A percentile compares a stretch with the other conserved stretches of the same genome.
Conservation (phyloP, 805 yeast species). For the Groenewaldozyma salmanticensis region DNA sequence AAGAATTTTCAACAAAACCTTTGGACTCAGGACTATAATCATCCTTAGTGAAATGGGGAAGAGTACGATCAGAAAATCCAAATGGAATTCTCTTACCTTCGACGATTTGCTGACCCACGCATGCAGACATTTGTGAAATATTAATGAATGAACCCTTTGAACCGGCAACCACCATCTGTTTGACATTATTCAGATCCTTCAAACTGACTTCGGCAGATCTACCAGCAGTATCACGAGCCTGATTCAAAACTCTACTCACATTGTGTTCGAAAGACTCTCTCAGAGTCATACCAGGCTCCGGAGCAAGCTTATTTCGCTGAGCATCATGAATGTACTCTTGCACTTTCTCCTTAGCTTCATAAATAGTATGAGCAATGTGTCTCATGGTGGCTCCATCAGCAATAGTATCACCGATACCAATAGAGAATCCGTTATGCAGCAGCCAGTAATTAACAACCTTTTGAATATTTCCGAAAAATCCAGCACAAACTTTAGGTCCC, state of each 20-base stretch:
- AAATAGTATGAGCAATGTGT: conserved; percentile 84
- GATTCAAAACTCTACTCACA: conserved; percentile 88
- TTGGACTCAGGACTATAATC: conserved; percentile 98
- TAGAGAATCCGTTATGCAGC: conserved; percentile 92
- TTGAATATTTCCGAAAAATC: conserved; percentile 83
- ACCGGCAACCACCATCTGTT: conserved; percentile 99
- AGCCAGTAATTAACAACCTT: conserved; percentile 96
- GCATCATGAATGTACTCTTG: conserved; percentile 91
- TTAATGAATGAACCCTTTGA: conserved; percentile 98
- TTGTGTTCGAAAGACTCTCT: conserved; percentile 98
- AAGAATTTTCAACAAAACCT: conserved; percentile 96
- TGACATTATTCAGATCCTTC: conserved; percentile 89
- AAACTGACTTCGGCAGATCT: conserved; percentile 94
- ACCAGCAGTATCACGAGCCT: conserved; percentile 99
- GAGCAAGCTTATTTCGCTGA: conserved; percentile 75
- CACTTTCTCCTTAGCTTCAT: conserved; percentile 87
- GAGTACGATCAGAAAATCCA: conserved; percentile 91
- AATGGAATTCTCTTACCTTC: conserved; percentile 99
- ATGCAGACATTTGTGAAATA: conserved; percentile 98
- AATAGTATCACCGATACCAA: conserved; percentile 99
- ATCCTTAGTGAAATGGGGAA: conserved; percentile 97
- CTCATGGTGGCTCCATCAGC: conserved; percentile 97
- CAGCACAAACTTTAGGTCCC: conserved; percentile 85
- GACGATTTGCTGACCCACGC: conserved; percentile 99
- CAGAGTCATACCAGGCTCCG: conserved; percentile 99